phyloP scores from a whole-genome alignment of 805 yeast genomes.

The Myxozyma neotropica region DNA sequence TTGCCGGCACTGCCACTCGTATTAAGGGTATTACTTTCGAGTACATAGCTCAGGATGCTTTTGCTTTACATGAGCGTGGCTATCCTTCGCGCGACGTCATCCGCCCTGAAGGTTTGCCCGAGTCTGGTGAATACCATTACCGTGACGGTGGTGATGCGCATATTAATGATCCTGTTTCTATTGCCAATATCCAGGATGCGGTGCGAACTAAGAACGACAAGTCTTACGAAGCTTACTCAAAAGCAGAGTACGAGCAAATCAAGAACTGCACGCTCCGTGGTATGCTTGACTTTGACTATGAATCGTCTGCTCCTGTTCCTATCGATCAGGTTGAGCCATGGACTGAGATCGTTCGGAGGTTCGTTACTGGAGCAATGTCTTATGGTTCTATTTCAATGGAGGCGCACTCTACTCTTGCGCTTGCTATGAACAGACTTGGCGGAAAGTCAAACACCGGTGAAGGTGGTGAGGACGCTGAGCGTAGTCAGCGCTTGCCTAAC shows the following conservation, averaged over 20 bases:
- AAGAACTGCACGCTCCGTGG: slow-evolving; percentile 94
- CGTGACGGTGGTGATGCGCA: slow-evolving; percentile 98
- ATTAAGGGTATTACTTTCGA: slow-evolving; percentile 95
- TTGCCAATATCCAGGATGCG: slow-evolving; percentile 96
- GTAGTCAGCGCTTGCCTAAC: slow-evolving; percentile 74
- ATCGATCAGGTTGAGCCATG: slow-evolving; percentile 98
- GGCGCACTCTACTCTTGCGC: slow-evolving; percentile 95
- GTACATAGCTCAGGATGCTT: slow-evolving; percentile 94
- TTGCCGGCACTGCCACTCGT: slow-evolving; percentile 96
- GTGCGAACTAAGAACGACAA: slow-evolving; percentile 93
- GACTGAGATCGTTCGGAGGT: slow-evolving; percentile 97
- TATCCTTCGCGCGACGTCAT: slow-evolving; percentile 76
- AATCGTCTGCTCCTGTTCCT: slow-evolving; percentile 72
- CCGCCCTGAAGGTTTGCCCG: slow-evolving; percentile 77
- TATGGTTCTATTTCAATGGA: slow-evolving; percentile 99
- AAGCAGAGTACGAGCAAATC: slow-evolving; percentile 88
- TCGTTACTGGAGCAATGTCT: slow-evolving; percentile 99
- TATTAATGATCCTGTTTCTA: slow-evolving; percentile 90
- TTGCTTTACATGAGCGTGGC: slow-evolving; percentile 90
- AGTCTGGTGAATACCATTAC: slow-evolving; percentile 97
- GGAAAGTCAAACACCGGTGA: slow-evolving; percentile 99
- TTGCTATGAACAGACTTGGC: slow-evolving; percentile 97
- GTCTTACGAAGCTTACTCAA: slow-evolving; percentile 87
- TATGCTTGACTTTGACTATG: slow-evolving; percentile 84
- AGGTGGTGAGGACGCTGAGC: slow-evolving; percentile 97